These are phyloP conservation scores for Fusarium sp. DNA, from an alignment of 2,329 filamentous ascomycete species.

Conservation along the genomic window DNA sequence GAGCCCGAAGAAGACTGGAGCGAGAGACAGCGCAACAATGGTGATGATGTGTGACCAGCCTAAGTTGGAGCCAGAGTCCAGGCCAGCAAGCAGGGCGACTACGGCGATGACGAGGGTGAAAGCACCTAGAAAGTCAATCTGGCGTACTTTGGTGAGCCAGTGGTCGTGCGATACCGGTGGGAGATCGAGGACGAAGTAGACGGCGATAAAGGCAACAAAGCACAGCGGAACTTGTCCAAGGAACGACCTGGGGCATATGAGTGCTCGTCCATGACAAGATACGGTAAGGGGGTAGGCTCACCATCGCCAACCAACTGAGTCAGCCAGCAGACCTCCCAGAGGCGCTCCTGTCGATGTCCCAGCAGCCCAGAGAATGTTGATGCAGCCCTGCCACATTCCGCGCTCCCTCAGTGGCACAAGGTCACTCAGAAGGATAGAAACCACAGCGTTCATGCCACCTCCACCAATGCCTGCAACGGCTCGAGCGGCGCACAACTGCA, in stretches of 20 bases:
- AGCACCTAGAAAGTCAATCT: conserved; percentile 81
- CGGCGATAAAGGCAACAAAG: conserved; percentile 71
- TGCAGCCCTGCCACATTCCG: conserved; percentile 78
- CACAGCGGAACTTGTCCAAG: conserved; percentile 77
- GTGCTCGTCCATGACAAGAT: neutral
- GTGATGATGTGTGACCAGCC: conserved; percentile 73
- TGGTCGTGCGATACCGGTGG: conserved; percentile 71
- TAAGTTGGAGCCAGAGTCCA: conserved; percentile 80
- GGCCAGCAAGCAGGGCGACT: conserved; percentile 72
- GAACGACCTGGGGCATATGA: conserved; percentile 68
- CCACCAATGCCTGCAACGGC: conserved; percentile 69
- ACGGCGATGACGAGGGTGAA: conserved; percentile 74
- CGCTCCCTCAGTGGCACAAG: conserved; percentile 76
- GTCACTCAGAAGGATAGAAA: conserved; percentile 75
- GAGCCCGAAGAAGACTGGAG: conserved; percentile 69
- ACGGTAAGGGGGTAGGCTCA: conserved; percentile 47
- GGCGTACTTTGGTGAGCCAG: conserved; percentile 73
- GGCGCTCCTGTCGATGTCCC: conserved; percentile 79
- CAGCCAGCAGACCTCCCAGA: conserved; percentile 77
- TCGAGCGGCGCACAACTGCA: conserved; percentile 74
- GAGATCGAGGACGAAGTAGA: conserved; percentile 71
- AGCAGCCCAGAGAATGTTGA: conserved; percentile 78
- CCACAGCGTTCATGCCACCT: conserved; percentile 78
- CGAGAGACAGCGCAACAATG: conserved; percentile 66
- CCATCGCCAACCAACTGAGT: conserved; percentile 82